Conservation (phyloP, 177 flowering plant genomes). For the Vitis hybrid region DNA sequence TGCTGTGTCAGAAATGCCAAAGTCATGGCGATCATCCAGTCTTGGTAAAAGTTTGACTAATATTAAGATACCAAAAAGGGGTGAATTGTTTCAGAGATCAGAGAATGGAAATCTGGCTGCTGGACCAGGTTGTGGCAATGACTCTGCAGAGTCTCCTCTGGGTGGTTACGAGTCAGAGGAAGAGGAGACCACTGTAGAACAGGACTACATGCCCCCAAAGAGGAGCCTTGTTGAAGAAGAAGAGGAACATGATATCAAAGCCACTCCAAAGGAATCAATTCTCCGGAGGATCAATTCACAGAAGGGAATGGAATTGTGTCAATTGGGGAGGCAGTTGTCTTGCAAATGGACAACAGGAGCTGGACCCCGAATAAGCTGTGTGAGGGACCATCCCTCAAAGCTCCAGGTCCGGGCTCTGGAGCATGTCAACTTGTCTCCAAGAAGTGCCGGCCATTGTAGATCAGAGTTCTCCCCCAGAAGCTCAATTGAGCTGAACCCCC, state of each 20-base stretch:
- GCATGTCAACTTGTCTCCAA: slow-evolving; percentile 56
- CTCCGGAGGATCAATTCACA: slow-evolving; percentile 43
- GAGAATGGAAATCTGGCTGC: slow-evolving; percentile 19
- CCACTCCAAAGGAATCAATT: slow-evolving; percentile 35
- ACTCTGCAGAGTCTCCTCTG: slow-evolving; percentile 10
- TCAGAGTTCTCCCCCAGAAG: slow-evolving; percentile 18
- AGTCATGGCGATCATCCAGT: slow-evolving; percentile 10
- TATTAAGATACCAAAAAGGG: slow-evolving; percentile 34
- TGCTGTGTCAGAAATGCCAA: slow-evolving; percentile 2
- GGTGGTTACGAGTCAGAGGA: slow-evolving; percentile 23
- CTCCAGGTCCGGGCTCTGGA: slow-evolving; percentile 54
- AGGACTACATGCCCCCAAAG: slow-evolving; percentile 2
- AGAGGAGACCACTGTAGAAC: slow-evolving; percentile 16
- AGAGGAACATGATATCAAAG: slow-evolving; percentile 16
- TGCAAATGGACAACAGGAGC: slow-evolving; percentile 63
- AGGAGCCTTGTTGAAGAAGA: slow-evolving; percentile 20
- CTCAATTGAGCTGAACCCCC: slow-evolving; percentile 9
- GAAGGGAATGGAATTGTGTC: slow-evolving; percentile 41
- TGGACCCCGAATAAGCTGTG: slow-evolving; percentile 62
- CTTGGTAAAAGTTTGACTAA: slow-evolving; percentile 18
- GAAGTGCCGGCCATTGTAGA: slow-evolving; percentile 25
- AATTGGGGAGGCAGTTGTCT: slow-evolving; percentile 53
- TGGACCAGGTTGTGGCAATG: not conserved
- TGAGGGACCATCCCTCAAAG: slow-evolving; percentile 52
- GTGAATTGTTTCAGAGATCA: slow-evolving; percentile 15